phyloP scores from a whole-genome alignment of 139 green algal species.

The Pleodorina starrii region DNA sequence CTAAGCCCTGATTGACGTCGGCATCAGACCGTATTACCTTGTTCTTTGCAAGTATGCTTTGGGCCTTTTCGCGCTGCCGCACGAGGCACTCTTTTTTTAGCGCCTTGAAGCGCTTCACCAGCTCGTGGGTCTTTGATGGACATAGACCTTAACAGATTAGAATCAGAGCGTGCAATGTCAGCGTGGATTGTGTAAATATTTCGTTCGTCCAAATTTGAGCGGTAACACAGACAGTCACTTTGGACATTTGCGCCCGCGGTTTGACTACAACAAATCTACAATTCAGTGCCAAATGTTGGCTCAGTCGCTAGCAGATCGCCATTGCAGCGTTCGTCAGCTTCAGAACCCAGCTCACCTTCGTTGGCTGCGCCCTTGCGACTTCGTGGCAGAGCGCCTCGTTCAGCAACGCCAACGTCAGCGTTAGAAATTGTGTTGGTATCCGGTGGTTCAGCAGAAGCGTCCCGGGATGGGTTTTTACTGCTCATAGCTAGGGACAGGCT shows the following conservation, averaged over 20 bases:
- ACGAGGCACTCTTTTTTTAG: conserved; percentile 41
- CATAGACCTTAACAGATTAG: no score
- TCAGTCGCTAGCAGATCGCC: no score
- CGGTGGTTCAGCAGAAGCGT: conserved; percentile 1
- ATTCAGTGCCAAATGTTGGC: no score
- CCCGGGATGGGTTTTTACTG: neutral
- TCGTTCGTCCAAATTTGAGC: neutral
- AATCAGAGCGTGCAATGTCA: no score
- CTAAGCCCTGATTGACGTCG: no score
- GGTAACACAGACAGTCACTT: neutral
- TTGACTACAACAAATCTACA: no score
- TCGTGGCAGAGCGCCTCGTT: neutral
- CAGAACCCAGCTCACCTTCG: no score
- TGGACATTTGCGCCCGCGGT: neutral
- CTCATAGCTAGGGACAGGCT: neutral
- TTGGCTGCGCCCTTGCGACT: neutral
- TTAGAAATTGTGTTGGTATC: neutral
- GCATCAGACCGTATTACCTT: no score
- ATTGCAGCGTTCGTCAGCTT: no score
- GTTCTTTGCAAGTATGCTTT: conserved; percentile 24
- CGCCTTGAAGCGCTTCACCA: conserved; percentile 25
- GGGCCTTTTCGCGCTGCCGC: conserved; percentile 9
- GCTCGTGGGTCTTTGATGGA: neutral
- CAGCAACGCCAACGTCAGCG: neutral
- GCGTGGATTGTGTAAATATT: no score